phyloP scores from a whole-genome alignment of 2,329 filamentous ascomycete genomes.

The Raffaelea deltoideospora region DNA sequence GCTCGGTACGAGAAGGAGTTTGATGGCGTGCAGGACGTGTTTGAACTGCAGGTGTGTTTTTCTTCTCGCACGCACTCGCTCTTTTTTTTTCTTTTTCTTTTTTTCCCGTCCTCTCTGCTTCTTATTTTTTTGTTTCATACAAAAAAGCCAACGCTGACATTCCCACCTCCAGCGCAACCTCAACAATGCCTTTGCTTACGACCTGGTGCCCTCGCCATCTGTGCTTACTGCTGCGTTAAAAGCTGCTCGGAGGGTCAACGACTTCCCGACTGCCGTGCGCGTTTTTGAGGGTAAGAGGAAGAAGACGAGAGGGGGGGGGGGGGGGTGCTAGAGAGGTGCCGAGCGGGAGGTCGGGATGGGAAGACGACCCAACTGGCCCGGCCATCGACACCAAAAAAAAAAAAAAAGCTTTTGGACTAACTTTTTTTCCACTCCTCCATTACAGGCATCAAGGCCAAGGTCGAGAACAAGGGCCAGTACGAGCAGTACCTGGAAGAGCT shows the following conservation, averaged over 20 bases:
- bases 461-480: conserved; percentile 97
- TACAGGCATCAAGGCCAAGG: conserved; percentile 93
- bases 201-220: conserved; percentile 88
- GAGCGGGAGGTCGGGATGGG: no score
- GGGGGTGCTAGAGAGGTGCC: no score
- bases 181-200: conserved; percentile 99
- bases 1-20: conserved; percentile 99
- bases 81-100: background rate
- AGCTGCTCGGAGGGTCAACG: conserved; percentile 91
- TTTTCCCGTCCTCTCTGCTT: background rate
- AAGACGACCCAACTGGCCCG: no score
- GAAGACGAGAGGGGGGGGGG: no score
- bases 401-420: background rate
- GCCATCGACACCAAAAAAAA: no score
- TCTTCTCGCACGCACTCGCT: background rate
- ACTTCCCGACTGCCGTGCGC: conserved; percentile 94
- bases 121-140: background rate
- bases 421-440: background rate
- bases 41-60: conserved; percentile 85
- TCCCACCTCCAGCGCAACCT: conserved; percentile 52
- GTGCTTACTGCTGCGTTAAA: conserved; percentile 85
- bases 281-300: conserved; percentile 75
- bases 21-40: conserved; percentile 91
- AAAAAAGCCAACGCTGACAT: background rate
- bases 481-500: conserved; percentile 91